A percentile compares a stretch with the other conserved stretches of the same genome.
Evolutionary conservation across 1,139 yeast genomes (phyloP).

Genomic region (Blastobotrys aristatus): DNA sequence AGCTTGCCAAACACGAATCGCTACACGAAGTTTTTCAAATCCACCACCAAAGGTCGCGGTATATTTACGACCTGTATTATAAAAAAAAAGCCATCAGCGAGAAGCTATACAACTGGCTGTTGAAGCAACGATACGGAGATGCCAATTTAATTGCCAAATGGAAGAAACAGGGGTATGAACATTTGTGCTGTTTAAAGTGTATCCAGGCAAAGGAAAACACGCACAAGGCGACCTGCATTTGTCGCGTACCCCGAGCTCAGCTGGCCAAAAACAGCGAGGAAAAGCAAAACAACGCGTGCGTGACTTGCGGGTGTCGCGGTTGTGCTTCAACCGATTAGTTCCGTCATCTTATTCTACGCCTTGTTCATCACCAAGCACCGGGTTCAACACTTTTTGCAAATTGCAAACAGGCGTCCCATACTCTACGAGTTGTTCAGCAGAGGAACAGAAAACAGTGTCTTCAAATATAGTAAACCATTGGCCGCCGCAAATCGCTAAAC

Average conservation of each 20-base stretch:
- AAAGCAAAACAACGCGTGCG: slow-evolving; percentile 48
- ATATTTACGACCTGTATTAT: slow-evolving; percentile 69
- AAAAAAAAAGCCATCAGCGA: slow-evolving; percentile 60
- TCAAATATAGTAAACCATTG: too few species aligned
- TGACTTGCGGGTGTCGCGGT: slow-evolving; percentile 86
- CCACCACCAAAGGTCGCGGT: slow-evolving; percentile 71
- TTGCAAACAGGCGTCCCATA: too few species aligned
- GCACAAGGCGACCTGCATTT: slow-evolving; percentile 70
- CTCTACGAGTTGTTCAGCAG: too few species aligned
- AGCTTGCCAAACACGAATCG: slow-evolving; percentile 44
- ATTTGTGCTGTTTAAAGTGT: slow-evolving; percentile 77
- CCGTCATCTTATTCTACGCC: background rate
- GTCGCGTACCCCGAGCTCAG: slow-evolving; percentile 71
- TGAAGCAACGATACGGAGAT: slow-evolving; percentile 65
- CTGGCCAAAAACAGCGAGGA: slow-evolving; percentile 17
- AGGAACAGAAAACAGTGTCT: too few species aligned
- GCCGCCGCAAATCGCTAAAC: background rate
- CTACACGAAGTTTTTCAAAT: slow-evolving; percentile 71
- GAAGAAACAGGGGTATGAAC: slow-evolving; percentile 87
- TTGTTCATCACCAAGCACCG: too few species aligned
- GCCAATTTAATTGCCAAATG: slow-evolving; percentile 77
- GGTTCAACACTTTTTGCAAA: background rate
- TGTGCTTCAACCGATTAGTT: slow-evolving; percentile 73
- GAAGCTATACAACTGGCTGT: slow-evolving; percentile 72
- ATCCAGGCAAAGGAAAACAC: slow-evolving; percentile 60